These are phyloP conservation scores for Kodamaea ohmeri DNA, from an alignment of 1,139 yeast genomes.

Conservation along the genomic window DNA sequence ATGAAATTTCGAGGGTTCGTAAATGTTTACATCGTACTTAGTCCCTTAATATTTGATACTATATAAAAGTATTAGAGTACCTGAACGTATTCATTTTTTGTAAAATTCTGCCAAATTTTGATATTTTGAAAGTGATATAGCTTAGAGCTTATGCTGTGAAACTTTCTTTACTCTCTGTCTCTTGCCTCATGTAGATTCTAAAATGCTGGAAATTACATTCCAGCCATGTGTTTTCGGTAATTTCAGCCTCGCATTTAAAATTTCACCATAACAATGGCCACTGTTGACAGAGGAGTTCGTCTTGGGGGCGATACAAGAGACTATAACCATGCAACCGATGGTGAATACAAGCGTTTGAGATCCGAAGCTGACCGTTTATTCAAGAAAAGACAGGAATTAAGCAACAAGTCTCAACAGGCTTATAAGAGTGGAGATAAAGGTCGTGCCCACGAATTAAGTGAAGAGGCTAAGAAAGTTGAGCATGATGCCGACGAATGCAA, in stretches of 20 bases:
- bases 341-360: slow-evolving; percentile 62
- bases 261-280: slow-evolving; percentile 17
- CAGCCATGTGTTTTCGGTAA: not conserved
- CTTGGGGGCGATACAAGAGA: slow-evolving; percentile 45
- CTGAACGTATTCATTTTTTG: too few species aligned
- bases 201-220: too few species aligned
- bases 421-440: slow-evolving; percentile 70
- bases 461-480: slow-evolving; percentile 58
- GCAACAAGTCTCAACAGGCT: slow-evolving; percentile 73
- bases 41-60: too few species aligned
- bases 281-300: slow-evolving; percentile 37
- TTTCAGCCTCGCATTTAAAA: not conserved
- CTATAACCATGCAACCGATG: slow-evolving; percentile 72
- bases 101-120: not conserved
- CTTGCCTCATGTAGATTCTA: too few species aligned
- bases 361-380: slow-evolving; percentile 67
- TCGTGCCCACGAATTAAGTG: slow-evolving; percentile 70
- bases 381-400: slow-evolving; percentile 52
- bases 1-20: too few species aligned
- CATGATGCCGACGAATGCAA: slow-evolving; percentile 67
- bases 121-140: too few species aligned
- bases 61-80: too few species aligned
- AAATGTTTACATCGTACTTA: too few species aligned
- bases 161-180: too few species aligned
- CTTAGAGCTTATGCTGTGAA: too few species aligned